Evolutionary conservation across 345 rosid genomes (phyloP), one percentile per base, ranked within the genome.

Genomic region (Balakata baccata): DNA sequence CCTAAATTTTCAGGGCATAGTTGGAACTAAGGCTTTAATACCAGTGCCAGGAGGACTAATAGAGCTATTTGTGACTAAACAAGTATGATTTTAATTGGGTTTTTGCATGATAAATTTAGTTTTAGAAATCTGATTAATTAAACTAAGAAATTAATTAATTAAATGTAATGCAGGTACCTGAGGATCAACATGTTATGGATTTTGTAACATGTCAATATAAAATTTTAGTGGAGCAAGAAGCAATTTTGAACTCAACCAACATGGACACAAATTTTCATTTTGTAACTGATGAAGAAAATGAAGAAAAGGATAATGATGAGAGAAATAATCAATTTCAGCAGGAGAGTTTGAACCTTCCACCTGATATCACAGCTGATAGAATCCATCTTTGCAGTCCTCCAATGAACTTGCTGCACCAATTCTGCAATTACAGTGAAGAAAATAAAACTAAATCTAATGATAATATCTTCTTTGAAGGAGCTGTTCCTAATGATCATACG

Each of bases 41-140:
- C 98, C 97, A 25, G 80, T 90, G 17, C 65, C 94, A 3, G 97
- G 92, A 83, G 97, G 93, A 68, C 72, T 94, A 39, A 73, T 94
- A 43, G 98, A 92, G 86, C 86, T 92, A 38, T 92, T 90, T 74
- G 89, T 84, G 39, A 73, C 87, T 11, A 89, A 90, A 87, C 91
- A 89, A 84, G 97, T 92, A 87, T 0, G 65, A 17, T 62, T 14
- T 49, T 59, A 9, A 1, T 54, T 20, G 54, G 50, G 4, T 71
- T 63, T 63, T 65, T 46, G 37, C 71, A 22, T 17, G 3, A 37
- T 1, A 18, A 41, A 39, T 18, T 39, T 16, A 11, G 25, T 56
- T 6, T 56, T 29, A 1, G 34, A 1, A 1, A 29, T 29, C 34
- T 29, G 34, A 29, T 29, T 29, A 29, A 29, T 29, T 29, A 29